Base-by-base conservation (phyloP, 805 yeast genomes). In the Ogataea pini region DNA sequence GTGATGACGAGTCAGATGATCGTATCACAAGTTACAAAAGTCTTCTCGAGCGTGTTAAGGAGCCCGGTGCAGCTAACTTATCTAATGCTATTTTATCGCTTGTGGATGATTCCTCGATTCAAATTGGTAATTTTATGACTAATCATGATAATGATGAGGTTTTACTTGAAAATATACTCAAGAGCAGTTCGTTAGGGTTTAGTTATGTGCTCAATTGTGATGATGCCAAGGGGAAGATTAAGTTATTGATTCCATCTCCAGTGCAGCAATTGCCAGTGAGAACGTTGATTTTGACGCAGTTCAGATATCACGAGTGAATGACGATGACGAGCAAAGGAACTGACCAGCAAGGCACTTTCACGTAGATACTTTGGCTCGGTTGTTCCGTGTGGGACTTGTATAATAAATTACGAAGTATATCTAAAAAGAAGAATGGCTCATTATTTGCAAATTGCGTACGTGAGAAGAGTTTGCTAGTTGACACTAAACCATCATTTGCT, bases 221-320 rank as follows among this genome's bases (percentile, higher is more conserved):
- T 60, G 97, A 92, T 54, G 70, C 79, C 13, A 84, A 83, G 59
- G 76, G 78, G 13, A 85, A 79, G 56, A 61, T 88, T 47, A 84
- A 84, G 59, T 73, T 94, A 7, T 72, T 92, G 52, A 73, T 90
- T 52, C 98, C 99, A 0, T 85, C 89, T 4, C 97, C 96, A 2
- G 95, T 96, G 1, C 72, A 61, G 20, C 70, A 84, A 34, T 70
- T 91, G 19, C 99, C 99, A 0, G 75, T 82, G 20, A 80, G 83
- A 53, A 82, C 86, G 2, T 73, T 89, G 59, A 64, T 94, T 2
- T 69, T 91, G 41, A 96, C 97, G 1, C 80, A 81, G 33, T 82
- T 81, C 57, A 83, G 96, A 56, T 94, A 89, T 65, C 79, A 83
- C 43, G 99, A 94, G 70, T 92, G 68, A 22, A 8, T n/a, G n/a